phyloP scores from a whole-genome alignment of 2,329 filamentous ascomycete species.

The Pyrenophora teres region DNA sequence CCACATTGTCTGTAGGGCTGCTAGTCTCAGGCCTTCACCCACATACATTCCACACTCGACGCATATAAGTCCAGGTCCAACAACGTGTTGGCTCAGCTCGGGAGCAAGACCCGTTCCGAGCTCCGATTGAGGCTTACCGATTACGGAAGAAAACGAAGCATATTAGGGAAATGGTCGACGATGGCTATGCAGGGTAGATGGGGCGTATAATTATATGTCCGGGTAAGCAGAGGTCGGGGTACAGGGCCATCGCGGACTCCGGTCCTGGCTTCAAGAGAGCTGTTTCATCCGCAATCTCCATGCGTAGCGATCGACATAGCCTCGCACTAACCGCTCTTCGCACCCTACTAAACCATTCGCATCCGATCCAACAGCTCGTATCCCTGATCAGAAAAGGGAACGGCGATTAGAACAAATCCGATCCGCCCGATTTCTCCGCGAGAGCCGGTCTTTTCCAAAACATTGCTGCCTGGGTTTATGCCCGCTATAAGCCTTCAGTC shows the following conservation, averaged over 20 bases:
- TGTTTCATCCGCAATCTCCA: slow-evolving; percentile 1
- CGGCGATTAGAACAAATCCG: slow-evolving; percentile 4
- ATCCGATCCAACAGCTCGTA: slow-evolving; percentile 2
- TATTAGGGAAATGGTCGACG: not conserved
- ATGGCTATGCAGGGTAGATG: not conserved
- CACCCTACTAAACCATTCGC: not conserved
- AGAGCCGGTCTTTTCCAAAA: not conserved
- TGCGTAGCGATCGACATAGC: slow-evolving; percentile 5
- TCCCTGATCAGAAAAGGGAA: slow-evolving; percentile 10
- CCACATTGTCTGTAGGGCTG: slow-evolving; percentile 12
- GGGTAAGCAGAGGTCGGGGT: no score
- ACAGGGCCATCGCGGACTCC: not conserved
- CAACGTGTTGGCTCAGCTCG: not conserved
- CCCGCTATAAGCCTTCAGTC: slow-evolving; percentile 16
- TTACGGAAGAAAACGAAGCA: not conserved
- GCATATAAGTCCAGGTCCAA: not conserved
- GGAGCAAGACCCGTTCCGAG: no score
- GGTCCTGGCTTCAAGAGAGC: no score
- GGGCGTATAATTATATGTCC: not conserved
- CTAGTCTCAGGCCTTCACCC: slow-evolving; percentile 10
- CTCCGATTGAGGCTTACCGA: not conserved
- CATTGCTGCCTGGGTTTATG: slow-evolving; percentile 19
- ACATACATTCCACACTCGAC: slow-evolving; percentile 2
- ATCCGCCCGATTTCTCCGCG: not conserved
- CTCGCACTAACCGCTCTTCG: not conserved